Percentiles rank a stretch among this genome's conserved stretches.
phyloP scores from a whole-genome alignment of 768 basidiomycete genomes.

The Tulasnella sp. region DNA sequence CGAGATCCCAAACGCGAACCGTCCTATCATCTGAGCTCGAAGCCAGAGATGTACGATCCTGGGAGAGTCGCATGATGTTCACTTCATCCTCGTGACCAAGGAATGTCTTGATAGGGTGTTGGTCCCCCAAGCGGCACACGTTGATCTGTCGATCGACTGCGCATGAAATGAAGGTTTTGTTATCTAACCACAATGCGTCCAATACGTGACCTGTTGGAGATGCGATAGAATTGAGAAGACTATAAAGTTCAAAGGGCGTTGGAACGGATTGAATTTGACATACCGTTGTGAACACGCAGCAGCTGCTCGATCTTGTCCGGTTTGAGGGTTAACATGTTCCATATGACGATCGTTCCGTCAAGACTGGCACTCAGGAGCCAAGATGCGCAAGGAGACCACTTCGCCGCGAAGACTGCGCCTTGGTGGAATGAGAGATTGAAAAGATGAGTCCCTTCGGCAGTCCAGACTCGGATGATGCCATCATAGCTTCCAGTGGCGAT shows the following conservation, averaged over 20 bases:
- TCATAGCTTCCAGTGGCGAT: conserved; percentile 75
- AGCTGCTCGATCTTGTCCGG: conserved; percentile 41
- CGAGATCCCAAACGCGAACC: conserved; percentile 65
- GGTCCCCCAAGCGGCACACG: conserved; percentile 49
- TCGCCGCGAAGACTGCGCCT: conserved; percentile 72
- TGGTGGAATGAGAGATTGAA: conserved; percentile 33
- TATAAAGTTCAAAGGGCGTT: not conserved
- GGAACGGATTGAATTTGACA: conserved; percentile 19
- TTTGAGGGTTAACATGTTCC: conserved; percentile 57
- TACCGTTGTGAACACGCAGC: conserved; percentile 58
- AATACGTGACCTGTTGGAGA: conserved; percentile 53
- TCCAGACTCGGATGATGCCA: conserved; percentile 55
- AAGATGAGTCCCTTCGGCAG: conserved; percentile 49
- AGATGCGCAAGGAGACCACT: conserved; percentile 62
- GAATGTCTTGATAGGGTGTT: conserved; percentile 45
- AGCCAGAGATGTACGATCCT: conserved; percentile 54
- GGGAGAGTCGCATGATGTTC: conserved; percentile 65
- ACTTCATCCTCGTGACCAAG: conserved; percentile 71
- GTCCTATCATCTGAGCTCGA: conserved; percentile 78
- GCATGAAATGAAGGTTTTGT: conserved; percentile 59
- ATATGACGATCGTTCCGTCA: conserved; percentile 67
- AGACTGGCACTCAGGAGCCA: conserved; percentile 70
- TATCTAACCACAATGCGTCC: conserved; percentile 71
- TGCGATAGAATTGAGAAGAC: not conserved
- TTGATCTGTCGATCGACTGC: conserved; percentile 54